A percentile compares a stretch with the other conserved stretches of the same genome.
Evolutionary conservation across 805 yeast genomes (phyloP).

Genomic region (Diddensiella caesifluorescens): DNA sequence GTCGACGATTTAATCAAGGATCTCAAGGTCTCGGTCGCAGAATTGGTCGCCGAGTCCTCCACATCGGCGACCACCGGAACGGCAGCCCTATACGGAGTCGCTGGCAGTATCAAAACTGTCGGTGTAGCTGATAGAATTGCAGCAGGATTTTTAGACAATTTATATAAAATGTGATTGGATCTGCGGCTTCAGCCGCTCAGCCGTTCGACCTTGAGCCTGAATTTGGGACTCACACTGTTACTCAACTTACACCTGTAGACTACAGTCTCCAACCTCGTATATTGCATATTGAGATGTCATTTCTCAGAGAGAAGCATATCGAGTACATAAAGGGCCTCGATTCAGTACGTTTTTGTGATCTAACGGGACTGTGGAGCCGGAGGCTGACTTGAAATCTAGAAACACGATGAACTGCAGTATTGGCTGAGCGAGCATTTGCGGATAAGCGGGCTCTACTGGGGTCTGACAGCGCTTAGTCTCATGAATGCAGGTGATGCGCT

Average conservation of each 20-base stretch:
- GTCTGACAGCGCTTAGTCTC: slow-evolving; percentile 66
- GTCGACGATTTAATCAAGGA: slow-evolving; percentile 55
- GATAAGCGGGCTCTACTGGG: slow-evolving; percentile 92
- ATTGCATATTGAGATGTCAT: slow-evolving; percentile 8
- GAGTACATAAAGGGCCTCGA: slow-evolving; percentile 52
- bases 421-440: slow-evolving; percentile 89
- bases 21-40: slow-evolving; percentile 42
- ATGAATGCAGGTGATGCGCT: slow-evolving; percentile 54
- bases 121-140: slow-evolving; percentile 80
- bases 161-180: slow-evolving; percentile 54
- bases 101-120: slow-evolving; percentile 79
- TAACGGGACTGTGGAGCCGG: not conserved
- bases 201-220: too few relatives aligned
- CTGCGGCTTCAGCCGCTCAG: too few relatives aligned
- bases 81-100: slow-evolving; percentile 91
- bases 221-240: too few relatives aligned
- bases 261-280: too few relatives aligned
- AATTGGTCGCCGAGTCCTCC: slow-evolving; percentile 33
- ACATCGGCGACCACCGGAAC: slow-evolving; percentile 42
- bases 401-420: slow-evolving; percentile 61
- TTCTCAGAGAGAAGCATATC: slow-evolving; percentile 49
- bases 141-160: slow-evolving; percentile 72
- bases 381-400: slow-evolving; percentile 22
- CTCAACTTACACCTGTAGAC: too few relatives aligned
- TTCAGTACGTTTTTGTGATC: slow-evolving; percentile 22